A percentile compares a stretch with the other conserved stretches of the same genome.
Conservation (phyloP, 441 rosid genomes). For the Adansonia grandidieri region DNA sequence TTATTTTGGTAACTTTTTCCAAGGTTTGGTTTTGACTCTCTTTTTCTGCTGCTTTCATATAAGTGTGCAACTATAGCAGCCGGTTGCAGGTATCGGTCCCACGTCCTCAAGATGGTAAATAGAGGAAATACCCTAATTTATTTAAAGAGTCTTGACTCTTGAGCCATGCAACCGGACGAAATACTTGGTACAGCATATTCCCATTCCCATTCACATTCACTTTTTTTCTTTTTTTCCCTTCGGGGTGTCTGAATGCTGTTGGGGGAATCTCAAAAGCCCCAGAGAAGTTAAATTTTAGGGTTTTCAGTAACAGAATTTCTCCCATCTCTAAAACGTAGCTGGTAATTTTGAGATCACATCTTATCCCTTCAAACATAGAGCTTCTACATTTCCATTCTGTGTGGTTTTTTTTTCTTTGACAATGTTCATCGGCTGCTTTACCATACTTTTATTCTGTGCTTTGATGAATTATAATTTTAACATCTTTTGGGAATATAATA, state of each 20-base stretch:
- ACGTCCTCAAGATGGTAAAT: conserved; percentile 14
- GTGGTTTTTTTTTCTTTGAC: neutral
- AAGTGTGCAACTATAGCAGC: conserved; percentile 2
- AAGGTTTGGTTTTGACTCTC: neutral
- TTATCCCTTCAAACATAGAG: conserved; percentile 24
- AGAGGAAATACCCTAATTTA: conserved; percentile 52
- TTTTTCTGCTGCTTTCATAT: neutral
- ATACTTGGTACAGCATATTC: conserved; percentile 41
- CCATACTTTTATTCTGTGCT: neutral
- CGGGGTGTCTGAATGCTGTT: neutral
- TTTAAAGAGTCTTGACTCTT: neutral
- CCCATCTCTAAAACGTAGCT: conserved; percentile 10
- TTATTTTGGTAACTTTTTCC: neutral
- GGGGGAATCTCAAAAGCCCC: conserved; percentile 23
- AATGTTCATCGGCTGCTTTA: neutral
- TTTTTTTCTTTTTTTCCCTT: neutral
- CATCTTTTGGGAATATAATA: neutral
- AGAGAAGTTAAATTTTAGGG: conserved; percentile 23
- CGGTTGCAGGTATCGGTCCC: conserved; percentile 21
- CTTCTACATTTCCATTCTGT: neutral
- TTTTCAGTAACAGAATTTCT: conserved; percentile 34
- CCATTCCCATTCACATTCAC: neutral
- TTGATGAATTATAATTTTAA: neutral
- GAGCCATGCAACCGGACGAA: conserved; percentile 27
- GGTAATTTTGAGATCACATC: conserved; percentile 38